A percentile compares a stretch with the other conserved stretches of the same genome.
phyloP scores from a whole-genome alignment of 2,329 filamentous ascomycete genomes.

The Scolecobasidium constrictum region DNA sequence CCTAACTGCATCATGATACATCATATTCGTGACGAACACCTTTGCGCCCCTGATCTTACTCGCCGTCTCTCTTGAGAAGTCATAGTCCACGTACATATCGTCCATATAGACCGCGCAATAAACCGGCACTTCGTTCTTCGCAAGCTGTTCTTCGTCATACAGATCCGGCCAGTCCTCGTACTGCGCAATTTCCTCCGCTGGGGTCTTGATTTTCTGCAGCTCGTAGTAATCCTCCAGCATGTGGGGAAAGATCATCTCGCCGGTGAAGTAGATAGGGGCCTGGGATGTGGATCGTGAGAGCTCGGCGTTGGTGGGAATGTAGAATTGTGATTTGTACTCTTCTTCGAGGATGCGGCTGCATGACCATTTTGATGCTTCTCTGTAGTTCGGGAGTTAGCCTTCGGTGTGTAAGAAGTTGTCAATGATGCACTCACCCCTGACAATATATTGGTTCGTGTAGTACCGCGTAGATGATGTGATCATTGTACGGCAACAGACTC shows the following conservation, averaged over 20 bases:
- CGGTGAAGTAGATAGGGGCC: slow-evolving; percentile 64
- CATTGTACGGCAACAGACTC: slow-evolving; percentile 57
- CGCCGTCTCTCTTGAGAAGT: slow-evolving; percentile 63
- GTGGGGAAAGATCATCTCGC: slow-evolving; percentile 85
- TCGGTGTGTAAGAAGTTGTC: not conserved
- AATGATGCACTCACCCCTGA: slow-evolving; percentile 50
- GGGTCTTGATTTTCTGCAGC: slow-evolving; percentile 55
- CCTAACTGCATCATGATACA: slow-evolving; percentile 79
- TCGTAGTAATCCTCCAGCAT: slow-evolving; percentile 76
- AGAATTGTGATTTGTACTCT: slow-evolving; percentile 32
- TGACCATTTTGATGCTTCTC: slow-evolving; percentile 60
- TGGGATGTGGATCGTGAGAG: slow-evolving; percentile 12
- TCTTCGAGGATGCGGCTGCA: slow-evolving; percentile 46
- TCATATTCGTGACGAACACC: slow-evolving; percentile 72
- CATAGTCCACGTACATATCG: slow-evolving; percentile 86
- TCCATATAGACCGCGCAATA: slow-evolving; percentile 77
- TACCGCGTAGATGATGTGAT: slow-evolving; percentile 70
- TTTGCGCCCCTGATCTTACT: slow-evolving; percentile 63
- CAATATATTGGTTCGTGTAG: slow-evolving; percentile 86
- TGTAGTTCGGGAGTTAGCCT: no score
- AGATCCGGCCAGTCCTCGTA: slow-evolving; percentile 61
- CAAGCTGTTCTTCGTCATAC: slow-evolving; percentile 65
- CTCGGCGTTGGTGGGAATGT: slow-evolving; percentile 34
- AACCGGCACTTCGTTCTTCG: slow-evolving; percentile 69
- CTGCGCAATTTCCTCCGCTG: slow-evolving; percentile 59